A percentile compares a stretch with the other conserved stretches of the same genome.
phyloP scores from a whole-genome alignment of 306 rosid species.

The Abrus precatorius region DNA sequence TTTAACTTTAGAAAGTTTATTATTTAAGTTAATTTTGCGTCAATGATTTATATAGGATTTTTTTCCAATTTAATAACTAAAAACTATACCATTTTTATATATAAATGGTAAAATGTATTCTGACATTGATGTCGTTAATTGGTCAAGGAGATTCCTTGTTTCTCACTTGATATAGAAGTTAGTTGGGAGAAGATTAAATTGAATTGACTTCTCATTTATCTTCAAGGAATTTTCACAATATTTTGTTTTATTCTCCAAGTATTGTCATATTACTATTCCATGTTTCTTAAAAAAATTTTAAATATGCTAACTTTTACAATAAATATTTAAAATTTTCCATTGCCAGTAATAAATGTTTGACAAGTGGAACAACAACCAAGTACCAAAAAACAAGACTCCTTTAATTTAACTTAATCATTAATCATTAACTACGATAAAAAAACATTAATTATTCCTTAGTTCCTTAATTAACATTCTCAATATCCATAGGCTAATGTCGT shows the following conservation, averaged over 20 bases:
- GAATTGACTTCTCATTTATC: background rate
- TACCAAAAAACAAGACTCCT: background rate
- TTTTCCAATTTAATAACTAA: background rate
- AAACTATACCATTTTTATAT: background rate
- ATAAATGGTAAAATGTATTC: background rate
- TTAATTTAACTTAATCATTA: background rate
- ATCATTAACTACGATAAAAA: background rate
- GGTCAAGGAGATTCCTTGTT: constrained; percentile 20
- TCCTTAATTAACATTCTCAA: background rate
- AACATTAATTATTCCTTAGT: background rate
- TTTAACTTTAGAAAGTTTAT: too few relatives aligned
- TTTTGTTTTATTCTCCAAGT: background rate
- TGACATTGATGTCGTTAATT: constrained; percentile 1
- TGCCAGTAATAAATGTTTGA: background rate
- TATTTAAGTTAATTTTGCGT: too few relatives aligned
- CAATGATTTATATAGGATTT: background rate
- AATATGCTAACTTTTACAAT: constrained; percentile 19
- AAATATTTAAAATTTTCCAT: background rate
- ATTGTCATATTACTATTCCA: background rate
- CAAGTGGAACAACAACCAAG: background rate
- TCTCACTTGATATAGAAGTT: constrained; percentile 11
- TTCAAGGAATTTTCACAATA: background rate
- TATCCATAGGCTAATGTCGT: background rate
- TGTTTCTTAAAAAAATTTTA: background rate
- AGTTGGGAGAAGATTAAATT: constrained; percentile 11